Conservation (phyloP, 441 rosid species). For the Pelargonium myrrhifolium region DNA sequence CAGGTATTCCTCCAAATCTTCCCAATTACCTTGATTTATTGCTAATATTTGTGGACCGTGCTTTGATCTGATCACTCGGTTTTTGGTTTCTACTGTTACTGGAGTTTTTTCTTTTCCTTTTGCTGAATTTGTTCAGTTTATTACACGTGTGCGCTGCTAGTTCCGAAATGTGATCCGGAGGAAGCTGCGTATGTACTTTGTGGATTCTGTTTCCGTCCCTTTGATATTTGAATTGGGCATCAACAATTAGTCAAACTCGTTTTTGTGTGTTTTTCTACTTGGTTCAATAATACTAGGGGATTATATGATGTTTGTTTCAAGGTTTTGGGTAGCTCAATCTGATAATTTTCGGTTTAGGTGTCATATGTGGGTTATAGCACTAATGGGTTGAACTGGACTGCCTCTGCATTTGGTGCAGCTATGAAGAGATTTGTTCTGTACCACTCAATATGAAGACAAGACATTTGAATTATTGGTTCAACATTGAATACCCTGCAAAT, state of each 20-base stretch:
- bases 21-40: not conserved
- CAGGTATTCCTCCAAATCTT: not conserved
- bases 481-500: not conserved
- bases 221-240: not conserved
- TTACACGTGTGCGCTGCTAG: not conserved
- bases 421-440: no score
- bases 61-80: constrained; percentile 1
- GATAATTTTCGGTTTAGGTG: not conserved
- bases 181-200: not conserved
- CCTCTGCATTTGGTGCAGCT: not conserved
- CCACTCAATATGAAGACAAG: not conserved
- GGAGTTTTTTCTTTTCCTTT: not conserved
- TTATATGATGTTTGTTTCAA: no score
- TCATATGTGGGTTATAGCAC: not conserved
- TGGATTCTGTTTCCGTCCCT: not conserved
- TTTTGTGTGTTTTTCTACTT: not conserved
- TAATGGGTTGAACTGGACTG: not conserved
- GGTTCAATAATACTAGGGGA: no score
- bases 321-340: not conserved
- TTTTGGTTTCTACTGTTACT: not conserved
- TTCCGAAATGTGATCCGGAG: not conserved
- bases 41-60: not conserved
- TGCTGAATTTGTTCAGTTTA: no score
- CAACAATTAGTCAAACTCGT: not conserved
- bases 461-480: not conserved